phyloP scores from a whole-genome alignment of 2,329 filamentous ascomycete genomes.

The Neocatenulostroma microsporum region DNA sequence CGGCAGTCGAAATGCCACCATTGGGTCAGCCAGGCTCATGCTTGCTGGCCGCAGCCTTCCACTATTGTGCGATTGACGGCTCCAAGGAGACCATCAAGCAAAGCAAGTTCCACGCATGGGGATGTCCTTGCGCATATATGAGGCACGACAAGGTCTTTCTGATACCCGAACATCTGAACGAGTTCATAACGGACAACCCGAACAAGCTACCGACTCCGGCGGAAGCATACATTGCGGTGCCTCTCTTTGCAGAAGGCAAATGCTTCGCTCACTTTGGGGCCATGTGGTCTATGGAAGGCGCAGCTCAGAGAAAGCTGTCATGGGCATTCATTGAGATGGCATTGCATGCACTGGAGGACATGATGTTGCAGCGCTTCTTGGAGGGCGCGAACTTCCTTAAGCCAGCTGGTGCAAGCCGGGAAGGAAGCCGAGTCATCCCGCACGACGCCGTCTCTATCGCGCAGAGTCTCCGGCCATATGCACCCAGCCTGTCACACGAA shows the following conservation, averaged over 20 bases:
- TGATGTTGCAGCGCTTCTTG: conserved; percentile 52
- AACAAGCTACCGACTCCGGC: conserved; percentile 54
- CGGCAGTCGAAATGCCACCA: conserved; percentile 53
- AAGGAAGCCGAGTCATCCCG: conserved; percentile 42
- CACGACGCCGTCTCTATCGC: conserved; percentile 50
- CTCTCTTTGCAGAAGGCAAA: conserved; percentile 57
- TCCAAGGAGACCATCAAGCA: conserved; percentile 49
- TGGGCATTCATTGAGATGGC: conserved; percentile 63
- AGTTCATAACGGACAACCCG: conserved; percentile 54
- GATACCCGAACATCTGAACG: conserved; percentile 54
- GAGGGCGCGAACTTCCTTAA: conserved; percentile 45
- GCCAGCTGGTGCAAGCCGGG: conserved; percentile 17
- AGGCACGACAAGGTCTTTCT: conserved; percentile 64
- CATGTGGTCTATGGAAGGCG: conserved; percentile 59
- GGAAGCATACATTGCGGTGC: conserved; percentile 60
- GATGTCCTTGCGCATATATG: conserved; percentile 61
- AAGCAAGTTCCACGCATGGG: conserved; percentile 57
- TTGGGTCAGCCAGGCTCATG: conserved; percentile 55
- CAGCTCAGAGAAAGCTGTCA: conserved; percentile 47
- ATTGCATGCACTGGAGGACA: conserved; percentile 60
- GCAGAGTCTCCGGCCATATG: conserved; percentile 63
- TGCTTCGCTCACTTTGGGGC: conserved; percentile 64
- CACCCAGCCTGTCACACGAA: conserved; percentile 64
- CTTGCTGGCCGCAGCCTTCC: conserved; percentile 58
- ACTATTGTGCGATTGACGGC: conserved; percentile 53